Base-by-base conservation (phyloP, 1,284 basidiomycete species). In the Coniophora puteana region DNA sequence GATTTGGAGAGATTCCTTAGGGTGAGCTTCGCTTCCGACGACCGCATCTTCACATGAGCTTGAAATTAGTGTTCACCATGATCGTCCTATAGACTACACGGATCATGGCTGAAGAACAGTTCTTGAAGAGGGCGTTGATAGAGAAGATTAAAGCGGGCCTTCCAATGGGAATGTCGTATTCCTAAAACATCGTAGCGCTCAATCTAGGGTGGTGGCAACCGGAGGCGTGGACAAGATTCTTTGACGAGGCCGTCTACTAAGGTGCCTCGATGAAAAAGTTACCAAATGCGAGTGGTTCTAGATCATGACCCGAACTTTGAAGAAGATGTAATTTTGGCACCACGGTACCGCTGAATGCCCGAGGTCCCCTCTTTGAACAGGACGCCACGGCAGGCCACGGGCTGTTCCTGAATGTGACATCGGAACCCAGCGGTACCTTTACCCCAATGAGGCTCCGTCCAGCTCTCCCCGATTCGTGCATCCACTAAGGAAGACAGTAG, bases 1-100 rank as follows among this genome's bases (percentile, higher is more conserved):
- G 93, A 97, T 68, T 76, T 96, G 45, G 93, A 96, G 59, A 77
- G 88, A 32, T 96, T 94, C 71, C 69, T 95, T 46, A 84, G 92
- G 69, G 91, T 89, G 59, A 53, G 83, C 64, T 30, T 41, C 36
- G 40, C 44, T 49, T 47, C 41, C 39, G 38, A 40, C 50, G 43
- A 43, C 42, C 45, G 23, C 48, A 28, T 38, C 23, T 40, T 49
- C 62, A 48, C 57, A 53, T 50, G 43, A 41, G 20, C 40, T 51
- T 55, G 50, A 55, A 45, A 38, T 39, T 41, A 44, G 27, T 41
- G 33, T 53, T 49, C 29, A 36, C 17, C 41, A 31, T 22, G 31
- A 40, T 44, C 44, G 50, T 53, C 41, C 44, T 38, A 50, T 59
- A 94, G 92, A 85, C 85, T 34, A 88, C 88, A 10, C 82, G 94